Evolutionary conservation across 2,329 filamentous ascomycete genomes (phyloP), one percentile per base, ranked within the genome.

Genomic region (Daldinia sp.): DNA sequence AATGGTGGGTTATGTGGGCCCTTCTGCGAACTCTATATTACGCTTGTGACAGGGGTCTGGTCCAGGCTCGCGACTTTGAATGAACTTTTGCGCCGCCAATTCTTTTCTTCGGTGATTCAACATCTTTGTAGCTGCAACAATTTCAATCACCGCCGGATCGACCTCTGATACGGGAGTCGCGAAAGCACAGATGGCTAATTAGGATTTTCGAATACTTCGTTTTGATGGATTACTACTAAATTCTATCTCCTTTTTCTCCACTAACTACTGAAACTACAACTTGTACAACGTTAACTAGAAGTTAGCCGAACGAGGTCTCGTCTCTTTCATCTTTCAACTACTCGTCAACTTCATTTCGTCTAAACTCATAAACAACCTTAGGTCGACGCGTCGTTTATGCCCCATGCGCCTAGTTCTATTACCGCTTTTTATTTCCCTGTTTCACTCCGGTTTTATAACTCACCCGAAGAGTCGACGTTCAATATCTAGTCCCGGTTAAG

Each of bases 11-110:
- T 19, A 23, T 25, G 13, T 41, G 43, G 56, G 49, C 41, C 30
- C 48, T 53, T 48, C 56, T 63, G 58, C 64, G 64, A 64, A 67
- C 61, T 64, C 50, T 41, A 51, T 47, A 49, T 65, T 19, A 4
- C 30, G 25, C 8, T 29, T 30, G 56, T 53, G 56, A 39, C 65
- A 52, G 63, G 61, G 56, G 59, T 63, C 45, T 56, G 7, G 47
- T 55, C 61, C 53, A 60, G 61, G 29, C 49, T 45, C 61, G 61
- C 64, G 64, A 67, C 58, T 58, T 64, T 29, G 27, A 29, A 17
- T 48, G 57, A 53, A 59, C 55, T 54, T 67, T 63, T 58, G 51
- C 58, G 25, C 52, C 35, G 53, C 50, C 21, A 35, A 62, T 55
- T n/a, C 50, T 52, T 63, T 60, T 52, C 55, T 61, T 35, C n/a